Evolutionary conservation across 2,329 filamentous ascomycete species (phyloP).

Genomic region (Aspergillus versicolor): DNA sequence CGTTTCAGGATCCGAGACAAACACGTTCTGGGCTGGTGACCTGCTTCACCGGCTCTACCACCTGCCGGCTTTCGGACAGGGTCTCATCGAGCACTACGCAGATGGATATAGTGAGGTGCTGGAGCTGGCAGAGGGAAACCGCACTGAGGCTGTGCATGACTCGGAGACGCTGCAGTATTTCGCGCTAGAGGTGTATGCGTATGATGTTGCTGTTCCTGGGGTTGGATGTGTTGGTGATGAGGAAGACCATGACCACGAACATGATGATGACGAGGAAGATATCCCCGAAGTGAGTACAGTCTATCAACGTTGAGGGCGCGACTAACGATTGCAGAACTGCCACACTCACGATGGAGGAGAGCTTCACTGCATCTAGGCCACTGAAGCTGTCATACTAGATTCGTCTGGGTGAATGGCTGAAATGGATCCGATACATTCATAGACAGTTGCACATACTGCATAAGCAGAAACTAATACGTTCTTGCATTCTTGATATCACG

Average conservation of each 20-base stretch:
- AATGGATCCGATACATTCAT: no score
- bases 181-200: conserved; percentile 64
- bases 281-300: conserved; percentile 27
- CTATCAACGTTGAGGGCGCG: background rate
- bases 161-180: conserved; percentile 67
- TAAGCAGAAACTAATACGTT: no score
- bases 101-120: conserved; percentile 58
- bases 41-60: conserved; percentile 67
- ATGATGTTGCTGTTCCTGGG: conserved; percentile 63
- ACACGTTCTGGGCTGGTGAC: conserved; percentile 66
- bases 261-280: conserved; percentile 13
- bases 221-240: conserved; percentile 57
- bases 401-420: no score
- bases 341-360: conserved; percentile 44
- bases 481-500: no score
- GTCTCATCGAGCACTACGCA: conserved; percentile 61
- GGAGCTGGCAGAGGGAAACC: conserved; percentile 52
- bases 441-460: no score
- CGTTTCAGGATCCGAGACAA: conserved; percentile 56
- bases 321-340: conserved; percentile 32
- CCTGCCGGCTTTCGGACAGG: conserved; percentile 60
- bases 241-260: background rate
- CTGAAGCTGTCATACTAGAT: background rate
- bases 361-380: conserved; percentile 38
- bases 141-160: conserved; percentile 54